Evolutionary conservation across 352 stramenopile species (phyloP), one percentile per base, ranked within the genome.

Genomic region (Phytophthora meadii): DNA sequence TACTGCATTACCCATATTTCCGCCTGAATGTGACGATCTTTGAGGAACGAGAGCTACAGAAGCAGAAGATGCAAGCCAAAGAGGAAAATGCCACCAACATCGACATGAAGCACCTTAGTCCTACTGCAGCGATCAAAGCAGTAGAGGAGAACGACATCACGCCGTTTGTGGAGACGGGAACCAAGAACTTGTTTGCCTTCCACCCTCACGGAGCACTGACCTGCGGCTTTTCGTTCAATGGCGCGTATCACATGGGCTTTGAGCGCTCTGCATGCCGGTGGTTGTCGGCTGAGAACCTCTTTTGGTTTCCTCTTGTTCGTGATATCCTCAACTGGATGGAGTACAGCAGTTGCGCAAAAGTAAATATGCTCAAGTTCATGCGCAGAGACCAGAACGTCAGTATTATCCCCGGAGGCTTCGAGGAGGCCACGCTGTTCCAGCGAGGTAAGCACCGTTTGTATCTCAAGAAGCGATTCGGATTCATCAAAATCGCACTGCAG

Each of bases 401-500:
- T n/a, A 65, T 98, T 32, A 76, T 96, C 14, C 93, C 95, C 3
- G 95, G 94, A 14, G 95, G 95, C 24, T 98, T 98, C 62, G 92
- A 98, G 68, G 95, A 98, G 74, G 93, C 93, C 5, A 97, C 94
- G 27, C 57, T 98, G 12, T 96, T 84, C 40, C 68, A 76, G 49
- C 72, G 78, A 19, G 77, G 79, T 9, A 76, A 84, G 37, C 92
- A 98, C 73, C 88, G 93, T 51, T 82, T 98, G 28, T 98, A 87
- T 57, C 72, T 98, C 44, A 91, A 96, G 56, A 85, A 89, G 24
- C 80, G 94, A 17, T 92, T 90, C 41, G 95, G 95, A 1, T 98
- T 98, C 72, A 89, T 98, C 68, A 97, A 96, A 57, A 84, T 98
- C 22, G 92, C 84, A 50, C 76, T 98, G 22, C 82, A 97, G 67